A percentile compares a stretch with the other conserved stretches of the same genome.
Evolutionary conservation across 176 grass and related monocot species (phyloP).

Genomic region (Hordeum marinum): DNA sequence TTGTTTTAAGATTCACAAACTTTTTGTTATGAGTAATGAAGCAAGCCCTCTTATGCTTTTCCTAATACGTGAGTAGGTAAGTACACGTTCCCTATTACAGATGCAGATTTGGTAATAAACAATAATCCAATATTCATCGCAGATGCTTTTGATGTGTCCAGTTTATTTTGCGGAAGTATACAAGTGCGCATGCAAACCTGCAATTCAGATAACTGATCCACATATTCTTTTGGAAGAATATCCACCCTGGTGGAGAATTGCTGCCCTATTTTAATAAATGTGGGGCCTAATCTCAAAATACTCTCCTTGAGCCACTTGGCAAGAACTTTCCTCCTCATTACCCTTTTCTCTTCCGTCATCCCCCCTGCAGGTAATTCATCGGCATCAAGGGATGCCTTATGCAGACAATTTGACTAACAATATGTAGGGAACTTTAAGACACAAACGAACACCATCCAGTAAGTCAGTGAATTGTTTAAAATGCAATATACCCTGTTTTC

Average conservation of each 20-base stretch:
- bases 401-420: not conserved
- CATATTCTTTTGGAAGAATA: conserved; percentile 97
- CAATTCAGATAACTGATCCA: conserved; percentile 91
- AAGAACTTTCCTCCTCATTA: conserved; percentile 64
- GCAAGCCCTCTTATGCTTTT: not conserved
- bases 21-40: not conserved
- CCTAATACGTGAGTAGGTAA: not conserved
- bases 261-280: conserved; percentile 98
- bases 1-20: not conserved
- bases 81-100: not conserved
- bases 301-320: conserved; percentile 98
- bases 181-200: conserved; percentile 49
- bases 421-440: not conserved
- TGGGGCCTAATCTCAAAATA: conserved; percentile 93
- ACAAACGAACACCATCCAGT: not conserved
- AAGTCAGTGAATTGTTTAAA: not conserved
- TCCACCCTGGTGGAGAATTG: conserved; percentile 98
- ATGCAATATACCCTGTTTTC: not conserved
- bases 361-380: conserved; percentile 44
- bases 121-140: not conserved
- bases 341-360: conserved; percentile 83
- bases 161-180: conserved; percentile 3
- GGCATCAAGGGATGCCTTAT: not conserved
- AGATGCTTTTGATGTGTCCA: not conserved
- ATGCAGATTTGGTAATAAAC: not conserved